phyloP scores from a whole-genome alignment of 2,329 filamentous ascomycete species.

The Verticillium dahliae region DNA sequence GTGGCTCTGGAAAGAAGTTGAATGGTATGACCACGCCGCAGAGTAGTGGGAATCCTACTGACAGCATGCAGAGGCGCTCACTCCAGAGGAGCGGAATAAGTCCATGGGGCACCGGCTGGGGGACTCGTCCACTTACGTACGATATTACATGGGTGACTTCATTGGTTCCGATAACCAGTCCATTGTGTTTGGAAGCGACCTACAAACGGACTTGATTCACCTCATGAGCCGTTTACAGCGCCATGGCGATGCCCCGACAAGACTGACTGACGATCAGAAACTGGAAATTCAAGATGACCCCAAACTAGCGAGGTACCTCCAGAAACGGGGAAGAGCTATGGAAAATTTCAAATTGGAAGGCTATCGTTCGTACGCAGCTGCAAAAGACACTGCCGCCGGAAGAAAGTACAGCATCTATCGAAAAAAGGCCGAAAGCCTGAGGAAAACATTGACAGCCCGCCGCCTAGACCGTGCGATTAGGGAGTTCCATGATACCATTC shows the following conservation, averaged over 20 bases:
- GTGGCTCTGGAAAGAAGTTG: slow-evolving; percentile 16
- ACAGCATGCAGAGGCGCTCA: slow-evolving; percentile 8
- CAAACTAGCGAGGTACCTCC: slow-evolving; percentile 6
- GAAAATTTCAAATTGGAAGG: slow-evolving; percentile 8
- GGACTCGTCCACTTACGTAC: slow-evolving; percentile 6
- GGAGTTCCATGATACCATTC: slow-evolving; percentile 14
- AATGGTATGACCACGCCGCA: slow-evolving; percentile 12
- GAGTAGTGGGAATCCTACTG: background rate
- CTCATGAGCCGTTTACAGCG: slow-evolving; percentile 3
- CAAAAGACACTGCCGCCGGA: slow-evolving; percentile 7
- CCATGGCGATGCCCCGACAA: slow-evolving; percentile 3
- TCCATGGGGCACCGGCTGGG: slow-evolving; percentile 6
- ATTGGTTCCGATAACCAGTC: slow-evolving; percentile 3
- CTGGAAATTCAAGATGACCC: slow-evolving; percentile 5
- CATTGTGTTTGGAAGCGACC: slow-evolving; percentile 6
- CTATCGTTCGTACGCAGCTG: slow-evolving; percentile 12
- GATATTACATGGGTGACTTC: slow-evolving; percentile 7
- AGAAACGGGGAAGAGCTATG: slow-evolving; percentile 2
- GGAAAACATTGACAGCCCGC: slow-evolving; percentile 8
- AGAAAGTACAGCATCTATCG: slow-evolving; percentile 8
- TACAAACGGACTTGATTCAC: slow-evolving; percentile 4
- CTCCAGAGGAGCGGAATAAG: slow-evolving; percentile 9
- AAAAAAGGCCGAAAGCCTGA: slow-evolving; percentile 12
- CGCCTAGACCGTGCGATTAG: slow-evolving; percentile 12
- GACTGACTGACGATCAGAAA: slow-evolving; percentile 12